phyloP scores from a whole-genome alignment of 2,329 filamentous ascomycete species.

The Xylariales sp. region DNA sequence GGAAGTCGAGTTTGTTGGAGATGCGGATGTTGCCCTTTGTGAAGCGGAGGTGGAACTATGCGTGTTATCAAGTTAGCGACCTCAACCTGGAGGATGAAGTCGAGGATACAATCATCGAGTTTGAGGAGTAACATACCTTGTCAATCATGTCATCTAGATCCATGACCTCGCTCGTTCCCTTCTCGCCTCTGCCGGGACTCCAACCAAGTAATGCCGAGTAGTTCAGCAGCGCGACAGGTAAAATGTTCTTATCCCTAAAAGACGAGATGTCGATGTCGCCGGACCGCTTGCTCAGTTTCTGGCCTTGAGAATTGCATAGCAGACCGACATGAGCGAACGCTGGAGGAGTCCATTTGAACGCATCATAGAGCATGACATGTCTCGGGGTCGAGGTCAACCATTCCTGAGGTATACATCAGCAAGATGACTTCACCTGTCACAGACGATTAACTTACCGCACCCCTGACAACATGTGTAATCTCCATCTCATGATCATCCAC shows the following conservation, averaged over 20 bases:
- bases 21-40: constrained; percentile 88
- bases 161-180: constrained; percentile 61
- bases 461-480: constrained; percentile 92
- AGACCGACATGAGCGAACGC: constrained; percentile 78
- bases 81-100: too few species aligned
- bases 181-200: constrained; percentile 46
- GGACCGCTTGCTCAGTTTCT: constrained; percentile 85
- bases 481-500: constrained; percentile 94
- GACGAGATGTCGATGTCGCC: constrained; percentile 45
- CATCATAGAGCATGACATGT: constrained; percentile 65
- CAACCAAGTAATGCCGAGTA: constrained; percentile 84
- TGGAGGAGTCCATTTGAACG: constrained; percentile 69
- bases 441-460: constrained; percentile 57
- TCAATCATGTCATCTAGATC: constrained; percentile 65
- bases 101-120: too few species aligned
- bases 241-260: constrained; percentile 41
- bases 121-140: constrained; percentile 50
- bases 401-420: constrained; percentile 49
- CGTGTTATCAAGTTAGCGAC: background rate
- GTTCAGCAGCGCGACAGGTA: constrained; percentile 58
- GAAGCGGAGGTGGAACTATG: constrained; percentile 76
- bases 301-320: constrained; percentile 61
- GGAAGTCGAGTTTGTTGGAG: constrained; percentile 72
- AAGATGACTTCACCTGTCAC: too few species aligned
- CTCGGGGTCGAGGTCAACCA: constrained; percentile 93